Evolutionary conservation across 352 stramenopile genomes (phyloP), one percentile per base, ranked within the genome.

Genomic region (Elongisporangium anandrum): DNA sequence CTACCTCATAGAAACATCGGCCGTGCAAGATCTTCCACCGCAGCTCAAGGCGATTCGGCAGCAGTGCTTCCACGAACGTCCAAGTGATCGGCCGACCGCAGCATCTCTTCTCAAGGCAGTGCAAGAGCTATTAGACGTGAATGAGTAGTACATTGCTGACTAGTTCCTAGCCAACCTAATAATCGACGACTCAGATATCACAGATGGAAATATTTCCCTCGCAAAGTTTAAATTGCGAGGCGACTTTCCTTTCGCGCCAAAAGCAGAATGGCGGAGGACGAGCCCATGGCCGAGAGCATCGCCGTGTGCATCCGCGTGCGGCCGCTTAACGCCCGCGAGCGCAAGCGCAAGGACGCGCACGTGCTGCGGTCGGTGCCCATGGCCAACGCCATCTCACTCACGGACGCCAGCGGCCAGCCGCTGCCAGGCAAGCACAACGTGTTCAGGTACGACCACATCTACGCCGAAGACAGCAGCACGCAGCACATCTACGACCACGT

Each of bases 371-470:
- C 67, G 9, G 56, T 89, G 19, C 61, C 60, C 4, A 38, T 55
- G 23, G 62, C 85, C 20, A 85, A 88, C 51, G 66, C 75, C 39
- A 69, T 94, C 20, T 77, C 76, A 9, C 58, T 94, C 48, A 82
- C 69, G 21, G 81, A 94, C 68, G 50, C 50, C 20, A 68, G 70
- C 9, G 78, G 81, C 38, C 59, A 69, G 56, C 77, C 82, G 38
- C 63, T 91, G n/a, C 56, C 56, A 2, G 82, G 82, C 53, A 87
- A 88, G 54, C 65, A 78, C 50, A 86, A 88, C 66, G 79, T 81
- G 59, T 92, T 90, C 68, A 78, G 84, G 70, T 94, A 91, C 66
- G 85, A 94, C 67, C 69, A 88, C 66, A 83, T 92, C 53, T 92
- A 88, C 60, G 76, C 83, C 60, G 64, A 75, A n/a, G 24, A 9